phyloP scores from a whole-genome alignment of 805 yeast species.

The Yarrowia deformans region DNA sequence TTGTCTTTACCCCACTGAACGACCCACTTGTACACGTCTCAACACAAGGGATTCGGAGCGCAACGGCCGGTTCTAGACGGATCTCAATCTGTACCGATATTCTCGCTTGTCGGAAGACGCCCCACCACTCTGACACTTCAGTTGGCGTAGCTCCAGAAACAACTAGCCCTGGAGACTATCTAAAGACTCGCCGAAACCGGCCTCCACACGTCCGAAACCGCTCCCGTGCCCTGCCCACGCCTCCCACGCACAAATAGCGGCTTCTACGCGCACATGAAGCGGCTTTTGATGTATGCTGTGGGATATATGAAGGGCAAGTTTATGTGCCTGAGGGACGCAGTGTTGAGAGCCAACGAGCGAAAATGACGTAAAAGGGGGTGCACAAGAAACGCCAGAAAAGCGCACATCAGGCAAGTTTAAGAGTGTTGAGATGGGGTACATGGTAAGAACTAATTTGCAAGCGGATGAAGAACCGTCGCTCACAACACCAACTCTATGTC shows the following conservation, averaged over 20 bases:
- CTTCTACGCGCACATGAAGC: conserved; percentile 33
- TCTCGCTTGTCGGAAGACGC: background rate
- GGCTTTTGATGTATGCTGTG: conserved; percentile 30
- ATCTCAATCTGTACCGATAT: background rate
- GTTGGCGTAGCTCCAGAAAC: background rate
- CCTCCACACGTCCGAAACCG: background rate
- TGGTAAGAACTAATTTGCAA: background rate
- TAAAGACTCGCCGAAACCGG: background rate
- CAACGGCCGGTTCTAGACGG: conserved; percentile 27
- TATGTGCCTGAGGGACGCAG: conserved; percentile 13
- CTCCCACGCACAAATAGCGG: conserved; percentile 20
- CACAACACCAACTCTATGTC: conserved; percentile 18
- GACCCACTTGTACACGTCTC: conserved; percentile 19
- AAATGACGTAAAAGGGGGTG: conserved; percentile 10
- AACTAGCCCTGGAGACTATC: background rate
- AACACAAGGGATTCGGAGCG: background rate
- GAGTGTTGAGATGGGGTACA: background rate
- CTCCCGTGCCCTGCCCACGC: conserved; percentile 1
- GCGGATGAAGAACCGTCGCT: too few relatives aligned
- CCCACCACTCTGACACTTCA: too few relatives aligned
- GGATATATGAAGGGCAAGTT: conserved; percentile 24
- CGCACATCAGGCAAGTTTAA: background rate
- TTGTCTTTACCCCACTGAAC: conserved; percentile 22
- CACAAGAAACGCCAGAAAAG: background rate
- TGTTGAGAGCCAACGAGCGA: background rate